These are phyloP conservation scores for Globisporangium paroecandrum DNA, from an alignment of 352 stramenopile genomes.

Conservation along the genomic window DNA sequence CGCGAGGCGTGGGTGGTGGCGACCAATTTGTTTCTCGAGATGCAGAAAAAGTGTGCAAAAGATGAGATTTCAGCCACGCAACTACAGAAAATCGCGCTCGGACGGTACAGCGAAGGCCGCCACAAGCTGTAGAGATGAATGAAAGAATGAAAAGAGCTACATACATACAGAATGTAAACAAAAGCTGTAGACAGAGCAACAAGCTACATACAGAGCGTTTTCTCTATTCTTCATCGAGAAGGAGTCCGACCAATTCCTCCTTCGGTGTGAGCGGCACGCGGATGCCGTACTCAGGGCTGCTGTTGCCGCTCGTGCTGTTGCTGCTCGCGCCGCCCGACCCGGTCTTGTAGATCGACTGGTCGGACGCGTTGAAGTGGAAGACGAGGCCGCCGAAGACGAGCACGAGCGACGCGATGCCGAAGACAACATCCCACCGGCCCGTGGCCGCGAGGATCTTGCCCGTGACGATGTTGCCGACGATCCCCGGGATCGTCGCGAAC, in stretches of 20 bases:
- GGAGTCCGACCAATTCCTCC: constrained; percentile 52
- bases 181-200: neutral
- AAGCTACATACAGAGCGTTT: neutral
- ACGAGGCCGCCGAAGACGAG: constrained; percentile 66
- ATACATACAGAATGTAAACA: constrained; percentile 3
- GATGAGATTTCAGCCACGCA: constrained; percentile 50
- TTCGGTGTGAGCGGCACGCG: constrained; percentile 28
- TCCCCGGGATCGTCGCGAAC: constrained; percentile 78
- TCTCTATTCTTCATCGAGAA: constrained; percentile 30
- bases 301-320: constrained; percentile 24
- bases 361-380: constrained; percentile 76
- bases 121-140: constrained; percentile 4
- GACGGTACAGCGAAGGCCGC: constrained; percentile 52
- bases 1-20: constrained; percentile 60
- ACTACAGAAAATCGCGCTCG: constrained; percentile 60
- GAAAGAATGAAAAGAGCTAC: neutral
- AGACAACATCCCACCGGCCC: constrained; percentile 80
- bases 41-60: constrained; percentile 49
- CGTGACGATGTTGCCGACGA: constrained; percentile 83
- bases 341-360: constrained; percentile 66
- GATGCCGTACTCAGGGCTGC: constrained; percentile 31
- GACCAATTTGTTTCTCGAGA: constrained; percentile 71
- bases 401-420: constrained; percentile 68
- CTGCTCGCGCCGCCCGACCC: neutral
- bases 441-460: constrained; percentile 71